Evolutionary conservation across 2,329 filamentous ascomycete species (phyloP), one percentile per base, ranked within the genome.

Genomic region (Pestalotiopsis sp.): DNA sequence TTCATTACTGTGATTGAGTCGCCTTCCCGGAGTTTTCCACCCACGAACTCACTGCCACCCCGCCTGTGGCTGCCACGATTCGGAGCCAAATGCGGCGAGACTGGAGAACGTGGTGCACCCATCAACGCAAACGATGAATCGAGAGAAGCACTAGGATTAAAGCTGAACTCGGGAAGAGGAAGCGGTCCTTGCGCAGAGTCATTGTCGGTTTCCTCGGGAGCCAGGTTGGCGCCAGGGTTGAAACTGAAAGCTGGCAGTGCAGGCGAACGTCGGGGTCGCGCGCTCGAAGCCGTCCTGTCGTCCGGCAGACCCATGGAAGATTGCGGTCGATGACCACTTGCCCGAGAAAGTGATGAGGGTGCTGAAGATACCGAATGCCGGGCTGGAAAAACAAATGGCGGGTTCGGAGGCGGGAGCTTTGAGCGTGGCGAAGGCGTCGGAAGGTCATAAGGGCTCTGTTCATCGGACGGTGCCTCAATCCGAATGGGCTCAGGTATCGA

Each of bases 11-110:
- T 86, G 64, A 90, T 88, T 0, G 86, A 83, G 62, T 86, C 88
- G 13, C 88, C 82, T 80, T 85, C 80, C 73, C 89, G 83, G 72
- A 87, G 81, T 73, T 91, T 92, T 7, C 92, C 93, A 49, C 93
- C 93, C 61, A 97, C 92, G 75, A 97, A 94, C 78, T 97, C 94
- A 77, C 94, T 97, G 36, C 90, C 92, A 66, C 92, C 92, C 75
- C 95, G 88, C 74, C 91, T 87, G 78, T 97, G 95, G 38, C 92
- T 90, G 77, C 94, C 92, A 25, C 91, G 90, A 39, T 82, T 83
- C 20, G 90, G 85, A 6, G 82, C 78, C 1, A 82, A 77, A 49
- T 82, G 80, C 2, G 83, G 81, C 3, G 87, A 87, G 17, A 82
- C 80, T 13, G 88, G 86, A n/a, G 87, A 87, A 5, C 59, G 79